Evolutionary conservation across 1,284 basidiomycete genomes (phyloP), one percentile per base, ranked within the genome.

Genomic region (Trametes sp.): DNA sequence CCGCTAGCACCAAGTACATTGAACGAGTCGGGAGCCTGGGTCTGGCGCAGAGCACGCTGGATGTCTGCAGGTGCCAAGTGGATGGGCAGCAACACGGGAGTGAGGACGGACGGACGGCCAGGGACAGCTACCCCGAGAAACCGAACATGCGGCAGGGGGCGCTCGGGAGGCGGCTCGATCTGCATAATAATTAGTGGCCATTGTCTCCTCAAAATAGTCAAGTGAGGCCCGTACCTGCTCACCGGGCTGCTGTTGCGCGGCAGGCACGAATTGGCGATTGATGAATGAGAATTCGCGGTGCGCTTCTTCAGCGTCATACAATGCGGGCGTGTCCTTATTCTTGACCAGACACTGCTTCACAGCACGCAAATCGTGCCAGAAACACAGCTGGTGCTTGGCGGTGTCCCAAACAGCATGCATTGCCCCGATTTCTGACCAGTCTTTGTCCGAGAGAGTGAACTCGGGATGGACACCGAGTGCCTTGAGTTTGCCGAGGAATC

Each of bases 351-450:
- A 60, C 56, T 69, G 36, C 24, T 69, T 69, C 13, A 66, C 1
- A 26, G 69, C 65, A 10, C 64, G 61, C 0, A 70, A 53, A 0
- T 44, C 62, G 53, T 70, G 69, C 69, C 67, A 70, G 28, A 67
- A n/a, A n/a, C n/a, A n/a, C n/a, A n/a, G n/a, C n/a, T n/a, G n/a
- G n/a, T n/a, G n/a, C n/a, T n/a, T n/a, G 8, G 61, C 56, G 2
- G 46, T 21, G 0, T 62, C 57, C 63, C 63, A 70, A 4, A 53
- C 38, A 4, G 48, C 52, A 4, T 38, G 48, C 63, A 68, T 65
- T 0, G 67, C 69, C 38, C 67, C 64, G 46, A 70, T 70, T n/a
- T 68, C 65, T 1, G 69, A 66, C 65, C 63, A 67, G 41, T 68
- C 69, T 44, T 70, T 70, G 62, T 65, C 69, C 0, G 61, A 44